phyloP scores from a whole-genome alignment of 2,329 filamentous ascomycete species.

The Diaporthe citri region DNA sequence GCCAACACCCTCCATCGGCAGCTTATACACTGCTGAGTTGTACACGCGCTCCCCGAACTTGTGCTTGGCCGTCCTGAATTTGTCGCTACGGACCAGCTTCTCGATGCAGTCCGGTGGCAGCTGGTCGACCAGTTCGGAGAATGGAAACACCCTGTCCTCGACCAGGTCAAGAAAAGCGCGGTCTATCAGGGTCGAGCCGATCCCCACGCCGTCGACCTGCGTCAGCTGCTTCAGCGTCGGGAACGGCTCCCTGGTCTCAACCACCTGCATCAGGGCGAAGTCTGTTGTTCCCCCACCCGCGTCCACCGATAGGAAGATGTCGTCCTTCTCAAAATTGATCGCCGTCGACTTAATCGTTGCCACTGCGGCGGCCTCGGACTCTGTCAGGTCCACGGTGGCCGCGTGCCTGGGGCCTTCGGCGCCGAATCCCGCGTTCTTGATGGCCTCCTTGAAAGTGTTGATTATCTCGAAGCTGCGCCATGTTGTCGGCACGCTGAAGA shows the following conservation, averaged over 20 bases:
- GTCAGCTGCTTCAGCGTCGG: conserved; percentile 47
- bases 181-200: conserved; percentile 61
- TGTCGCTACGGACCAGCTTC: conserved; percentile 53
- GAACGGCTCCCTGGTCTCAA: conserved; percentile 47
- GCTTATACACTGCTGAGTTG: conserved; percentile 54
- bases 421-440: conserved; percentile 63
- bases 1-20: conserved; percentile 58
- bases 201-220: conserved; percentile 59
- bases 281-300: conserved; percentile 62
- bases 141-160: conserved; percentile 51
- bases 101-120: conserved; percentile 54
- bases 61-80: conserved; percentile 54
- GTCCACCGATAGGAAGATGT: conserved; percentile 59
- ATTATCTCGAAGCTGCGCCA: conserved; percentile 64
- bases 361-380: conserved; percentile 62
- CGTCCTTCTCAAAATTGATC: conserved; percentile 52
- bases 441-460: conserved; percentile 63
- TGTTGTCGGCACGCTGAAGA: conserved; percentile 70
- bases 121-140: conserved; percentile 50
- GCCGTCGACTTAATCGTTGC: conserved; percentile 59
- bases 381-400: conserved; percentile 59
- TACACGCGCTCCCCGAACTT: conserved; percentile 60
- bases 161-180: conserved; percentile 56
- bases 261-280: conserved; percentile 58
- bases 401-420: conserved; percentile 53